phyloP scores from a whole-genome alignment of 192 early-diverging fungal genomes.

The Coemansia umbellata region DNA sequence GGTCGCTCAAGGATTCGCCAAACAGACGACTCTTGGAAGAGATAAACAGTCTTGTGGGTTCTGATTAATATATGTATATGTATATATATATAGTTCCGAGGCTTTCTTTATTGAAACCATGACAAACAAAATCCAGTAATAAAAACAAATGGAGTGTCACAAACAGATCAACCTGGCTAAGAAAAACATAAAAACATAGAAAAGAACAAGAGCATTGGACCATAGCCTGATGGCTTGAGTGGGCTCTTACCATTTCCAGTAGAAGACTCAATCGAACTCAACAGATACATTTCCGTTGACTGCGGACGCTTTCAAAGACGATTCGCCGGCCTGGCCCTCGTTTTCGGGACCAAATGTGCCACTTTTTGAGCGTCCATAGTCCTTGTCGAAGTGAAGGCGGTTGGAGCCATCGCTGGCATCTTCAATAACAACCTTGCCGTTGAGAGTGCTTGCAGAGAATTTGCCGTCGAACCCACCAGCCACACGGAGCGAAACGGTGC shows the following conservation, averaged over 20 bases:
- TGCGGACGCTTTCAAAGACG: slow-evolving; percentile 23
- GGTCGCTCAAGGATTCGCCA: slow-evolving; percentile 16
- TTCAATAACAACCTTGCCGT: slow-evolving; percentile 32
- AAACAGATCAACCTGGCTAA: no score
- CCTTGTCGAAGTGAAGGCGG: slow-evolving; percentile 52
- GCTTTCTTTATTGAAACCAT: no score
- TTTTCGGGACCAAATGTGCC: slow-evolving; percentile 41
- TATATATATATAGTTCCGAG: no score
- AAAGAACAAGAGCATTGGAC: neutral
- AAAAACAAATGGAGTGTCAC: no score
- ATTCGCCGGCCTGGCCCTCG: slow-evolving; percentile 19
- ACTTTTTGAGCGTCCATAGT: slow-evolving; percentile 27
- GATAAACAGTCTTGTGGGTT: slow-evolving; percentile 32
- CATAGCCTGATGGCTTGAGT: no score
- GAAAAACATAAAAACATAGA: neutral
- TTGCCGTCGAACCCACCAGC: slow-evolving; percentile 42
- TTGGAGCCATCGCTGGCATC: slow-evolving; percentile 44
- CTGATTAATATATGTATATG: no score
- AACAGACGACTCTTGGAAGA: slow-evolving; percentile 29
- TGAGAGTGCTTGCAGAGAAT: slow-evolving; percentile 33
- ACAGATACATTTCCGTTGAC: slow-evolving; percentile 34
- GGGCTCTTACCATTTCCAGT: no score
- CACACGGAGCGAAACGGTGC: slow-evolving; percentile 30
- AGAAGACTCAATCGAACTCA: slow-evolving; percentile 41
- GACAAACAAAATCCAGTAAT: neutral